phyloP scores from a whole-genome alignment of 1,284 basidiomycete genomes.

The Cryptococcus amylolentus region DNA sequence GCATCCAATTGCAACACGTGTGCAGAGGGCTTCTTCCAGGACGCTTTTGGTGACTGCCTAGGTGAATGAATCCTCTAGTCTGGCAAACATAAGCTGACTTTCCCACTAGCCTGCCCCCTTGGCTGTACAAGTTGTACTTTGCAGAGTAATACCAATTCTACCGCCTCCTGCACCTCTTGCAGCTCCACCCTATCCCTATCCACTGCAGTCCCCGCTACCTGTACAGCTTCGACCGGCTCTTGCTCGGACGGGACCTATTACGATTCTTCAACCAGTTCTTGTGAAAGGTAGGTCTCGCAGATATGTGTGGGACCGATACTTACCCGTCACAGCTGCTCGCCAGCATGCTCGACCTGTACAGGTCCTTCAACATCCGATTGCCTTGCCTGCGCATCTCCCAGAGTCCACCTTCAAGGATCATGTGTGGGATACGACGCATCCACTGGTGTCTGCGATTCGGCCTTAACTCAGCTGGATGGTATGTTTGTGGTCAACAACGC shows the following conservation, averaged over 20 bases:
- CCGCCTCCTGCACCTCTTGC: constrained; percentile 31
- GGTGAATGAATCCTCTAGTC: constrained; percentile 29
- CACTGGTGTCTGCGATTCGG: constrained; percentile 48
- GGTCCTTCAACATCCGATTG: constrained; percentile 42
- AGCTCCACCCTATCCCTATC: constrained; percentile 22
- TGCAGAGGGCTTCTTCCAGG: constrained; percentile 43
- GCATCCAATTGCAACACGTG: constrained; percentile 46
- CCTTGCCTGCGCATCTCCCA: constrained; percentile 37
- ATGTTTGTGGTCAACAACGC: constrained; percentile 44
- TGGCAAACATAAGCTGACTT: not conserved
- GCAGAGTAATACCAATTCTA: constrained; percentile 21
- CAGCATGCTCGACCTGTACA: constrained; percentile 46
- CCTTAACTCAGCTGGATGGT: constrained; percentile 26
- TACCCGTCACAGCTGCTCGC: constrained; percentile 33
- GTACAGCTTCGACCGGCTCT: constrained; percentile 24
- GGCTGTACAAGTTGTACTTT: constrained; percentile 44
- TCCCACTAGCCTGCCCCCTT: constrained; percentile 45
- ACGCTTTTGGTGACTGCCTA: constrained; percentile 38
- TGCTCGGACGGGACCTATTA: constrained; percentile 42
- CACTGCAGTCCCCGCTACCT: constrained; percentile 32
- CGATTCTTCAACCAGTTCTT: constrained; percentile 24
- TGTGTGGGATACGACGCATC: constrained; percentile 46
- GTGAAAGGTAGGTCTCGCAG: constrained; percentile 29
- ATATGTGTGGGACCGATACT: not conserved
- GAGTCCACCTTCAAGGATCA: constrained; percentile 33